Evolutionary conservation across 257 asterid species (phyloP).

Genomic region (Solanum ossicruentum): DNA sequence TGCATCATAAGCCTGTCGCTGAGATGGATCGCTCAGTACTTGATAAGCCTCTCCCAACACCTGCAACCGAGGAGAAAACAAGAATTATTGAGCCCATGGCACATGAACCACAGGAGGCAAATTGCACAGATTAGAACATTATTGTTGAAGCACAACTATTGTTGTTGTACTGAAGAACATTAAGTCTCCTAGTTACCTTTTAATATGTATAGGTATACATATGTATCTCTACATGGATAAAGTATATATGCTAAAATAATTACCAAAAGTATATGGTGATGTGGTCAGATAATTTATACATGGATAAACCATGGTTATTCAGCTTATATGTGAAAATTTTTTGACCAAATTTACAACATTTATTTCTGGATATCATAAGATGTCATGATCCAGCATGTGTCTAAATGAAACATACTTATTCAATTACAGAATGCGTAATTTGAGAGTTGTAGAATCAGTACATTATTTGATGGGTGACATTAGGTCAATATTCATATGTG

Average conservation of each 20-base stretch:
- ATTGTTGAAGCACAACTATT: no score
- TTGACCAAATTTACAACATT: not conserved
- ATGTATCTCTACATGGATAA: no score
- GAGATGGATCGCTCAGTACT: slow-evolving; percentile 87
- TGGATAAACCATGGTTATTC: no score
- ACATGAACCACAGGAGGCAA: not conserved
- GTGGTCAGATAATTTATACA: no score
- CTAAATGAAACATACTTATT: no score
- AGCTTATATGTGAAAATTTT: no score
- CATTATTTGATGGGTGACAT: not conserved
- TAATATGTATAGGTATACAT: no score
- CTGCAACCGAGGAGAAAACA: slow-evolving; percentile 18
- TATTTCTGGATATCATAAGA: not conserved
- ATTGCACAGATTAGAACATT: not conserved
- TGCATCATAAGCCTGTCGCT: slow-evolving; percentile 86
- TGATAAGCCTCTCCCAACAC: slow-evolving; percentile 99
- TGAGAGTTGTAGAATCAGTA: not conserved
- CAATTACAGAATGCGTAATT: not conserved
- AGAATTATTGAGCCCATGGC: slow-evolving; percentile 7
- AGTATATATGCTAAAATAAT: no score
- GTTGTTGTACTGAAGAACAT: no score
- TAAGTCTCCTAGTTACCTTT: no score
- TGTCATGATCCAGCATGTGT: not conserved
- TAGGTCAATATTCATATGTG: not conserved
- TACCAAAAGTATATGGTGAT: no score